Evolutionary conservation across 345 rosid species (phyloP).

Genomic region (Sisymbrium irio): DNA sequence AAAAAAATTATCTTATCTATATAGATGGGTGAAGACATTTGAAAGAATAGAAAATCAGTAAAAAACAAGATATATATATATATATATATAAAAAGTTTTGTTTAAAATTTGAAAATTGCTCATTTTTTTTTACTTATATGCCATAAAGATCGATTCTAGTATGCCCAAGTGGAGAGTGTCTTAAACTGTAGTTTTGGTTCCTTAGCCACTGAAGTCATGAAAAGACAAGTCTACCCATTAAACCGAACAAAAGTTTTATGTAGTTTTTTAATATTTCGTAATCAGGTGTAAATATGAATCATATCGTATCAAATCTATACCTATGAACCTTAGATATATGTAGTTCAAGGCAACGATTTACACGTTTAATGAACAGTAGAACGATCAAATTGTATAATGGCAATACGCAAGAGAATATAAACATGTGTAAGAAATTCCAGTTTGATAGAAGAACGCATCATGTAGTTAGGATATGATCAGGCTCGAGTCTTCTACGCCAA

Average conservation of each 20-base stretch:
- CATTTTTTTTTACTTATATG: neutral
- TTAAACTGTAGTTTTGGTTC: slow-evolving; percentile 14
- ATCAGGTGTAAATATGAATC: neutral
- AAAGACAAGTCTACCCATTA: slow-evolving; percentile 11
- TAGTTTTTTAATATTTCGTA: neutral
- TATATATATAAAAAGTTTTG: too few relatives aligned
- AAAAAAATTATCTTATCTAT: neutral
- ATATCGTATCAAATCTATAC: neutral
- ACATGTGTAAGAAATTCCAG: neutral
- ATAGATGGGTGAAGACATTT: neutral
- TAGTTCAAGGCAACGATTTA: neutral
- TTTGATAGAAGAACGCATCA: neutral
- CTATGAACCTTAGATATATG: neutral
- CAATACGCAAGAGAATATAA: neutral
- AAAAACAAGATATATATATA: neutral
- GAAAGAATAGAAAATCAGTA: slow-evolving; percentile 8
- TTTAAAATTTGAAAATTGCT: neutral
- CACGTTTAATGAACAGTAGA: too few relatives aligned
- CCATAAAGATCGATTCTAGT: neutral
- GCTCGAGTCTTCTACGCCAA: neutral
- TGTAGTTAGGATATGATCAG: neutral
- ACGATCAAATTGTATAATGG: neutral
- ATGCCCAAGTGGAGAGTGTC: slow-evolving; percentile 26
- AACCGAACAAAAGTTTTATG: neutral
- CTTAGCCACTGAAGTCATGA: slow-evolving; percentile 13